Evolutionary conservation across 169 alveolate genomes (phyloP), one percentile per base, ranked within the genome.

Genomic region (Cryptosporidium tyzzeri): DNA sequence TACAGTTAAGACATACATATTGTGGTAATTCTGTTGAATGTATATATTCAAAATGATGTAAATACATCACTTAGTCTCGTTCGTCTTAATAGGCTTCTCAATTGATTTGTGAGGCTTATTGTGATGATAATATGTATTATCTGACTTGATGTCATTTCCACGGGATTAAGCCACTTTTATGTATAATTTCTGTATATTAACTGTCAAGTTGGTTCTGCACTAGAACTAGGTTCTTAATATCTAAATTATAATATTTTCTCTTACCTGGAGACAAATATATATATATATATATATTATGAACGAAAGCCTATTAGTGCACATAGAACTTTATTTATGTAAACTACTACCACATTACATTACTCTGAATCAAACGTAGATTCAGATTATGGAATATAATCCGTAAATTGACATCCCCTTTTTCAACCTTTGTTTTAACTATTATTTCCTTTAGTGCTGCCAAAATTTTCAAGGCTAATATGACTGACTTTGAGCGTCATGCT

Each of bases 401-500:
- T 31, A 8, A 33, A 29, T 21, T 53, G 31, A n/a, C 31, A 31
- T n/a, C 1, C 10, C 14, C 1, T 5, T 37, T 31, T 18, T n/a
- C 18, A 16, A 69, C 4, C 45, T 69, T 21, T 39, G 1, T 21
- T 2, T 50, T 53, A 73, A 37, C 58, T 37, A 14, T 12, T 50
- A 51, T 23, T 31, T 58, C 39, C 48, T 65, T 80, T 59, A 80
- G 89, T 39, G 75, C 75, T 59, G 75, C 89, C 58, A 80, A 80
- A 65, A 26, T 80, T 9, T 80, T 80, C 68, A 80, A 86, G 92
- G 92, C 92, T 1, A 71, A 89, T 84, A 94, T 96, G 86, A 95
- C 95, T 12, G 98, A 96, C 94, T 96, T 94, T 70, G 96, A 96
- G 45, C 93, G 98, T 84, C 96, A 95, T 91, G 94, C 95, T 91